These are phyloP conservation scores for Friedmanniomyces endolithicus DNA, from an alignment of 495 filamentous ascomycete genomes.

Conservation along the genomic window DNA sequence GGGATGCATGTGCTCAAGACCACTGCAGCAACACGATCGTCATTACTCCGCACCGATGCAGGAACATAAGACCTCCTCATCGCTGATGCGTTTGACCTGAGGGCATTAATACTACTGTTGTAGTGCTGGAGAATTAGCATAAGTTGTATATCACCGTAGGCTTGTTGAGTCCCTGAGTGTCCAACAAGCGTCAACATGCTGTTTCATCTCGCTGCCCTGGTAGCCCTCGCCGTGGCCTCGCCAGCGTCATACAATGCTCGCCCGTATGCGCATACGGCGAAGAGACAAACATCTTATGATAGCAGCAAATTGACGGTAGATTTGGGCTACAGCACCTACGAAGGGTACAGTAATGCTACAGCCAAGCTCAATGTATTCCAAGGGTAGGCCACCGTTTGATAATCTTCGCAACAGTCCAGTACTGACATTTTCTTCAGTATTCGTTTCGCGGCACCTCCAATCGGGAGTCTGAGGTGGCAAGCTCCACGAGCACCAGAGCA, in stretches of 20 bases:
- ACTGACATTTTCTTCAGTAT: conserved; percentile 6
- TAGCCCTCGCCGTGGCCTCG: background rate
- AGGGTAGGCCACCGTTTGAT: conserved; percentile 2
- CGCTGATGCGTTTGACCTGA: background rate
- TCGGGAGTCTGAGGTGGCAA: conserved; percentile 22
- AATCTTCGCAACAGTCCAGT: background rate
- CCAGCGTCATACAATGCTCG: conserved; percentile 1
- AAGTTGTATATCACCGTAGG: no score
- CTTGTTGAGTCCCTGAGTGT: background rate
- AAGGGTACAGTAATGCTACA: conserved; percentile 6
- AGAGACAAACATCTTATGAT: background rate
- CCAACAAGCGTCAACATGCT: background rate
- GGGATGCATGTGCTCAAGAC: background rate
- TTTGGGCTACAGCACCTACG: conserved; percentile 16
- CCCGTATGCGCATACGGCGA: conserved; percentile 3
- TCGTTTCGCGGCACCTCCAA: conserved; percentile 12
- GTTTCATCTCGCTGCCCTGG: background rate
- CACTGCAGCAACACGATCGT: background rate
- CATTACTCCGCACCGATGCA: background rate
- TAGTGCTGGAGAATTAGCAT: no score
- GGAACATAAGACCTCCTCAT: background rate
- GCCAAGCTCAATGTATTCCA: conserved; percentile 7
- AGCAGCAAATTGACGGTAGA: conserved; percentile 11
- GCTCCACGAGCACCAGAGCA: conserved; percentile 20
- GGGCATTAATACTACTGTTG: no score